These are phyloP conservation scores for Cladosporium austrohemisphaericum DNA, from an alignment of 2,329 filamentous ascomycete species.

Conservation along the genomic window DNA sequence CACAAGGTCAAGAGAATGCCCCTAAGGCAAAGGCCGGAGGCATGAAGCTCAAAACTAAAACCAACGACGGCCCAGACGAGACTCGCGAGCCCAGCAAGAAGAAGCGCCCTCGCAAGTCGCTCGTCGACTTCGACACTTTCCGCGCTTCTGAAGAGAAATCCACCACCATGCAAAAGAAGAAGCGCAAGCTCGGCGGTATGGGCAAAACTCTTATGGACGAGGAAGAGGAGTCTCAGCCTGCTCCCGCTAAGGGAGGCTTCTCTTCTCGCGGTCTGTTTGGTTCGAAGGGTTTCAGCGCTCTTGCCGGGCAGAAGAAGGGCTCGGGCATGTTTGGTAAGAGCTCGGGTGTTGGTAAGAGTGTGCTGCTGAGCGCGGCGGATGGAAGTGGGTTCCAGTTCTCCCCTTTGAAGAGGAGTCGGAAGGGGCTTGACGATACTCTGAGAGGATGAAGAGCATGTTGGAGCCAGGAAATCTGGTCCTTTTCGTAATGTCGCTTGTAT, in stretches of 20 bases:
- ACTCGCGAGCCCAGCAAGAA: constrained; percentile 36
- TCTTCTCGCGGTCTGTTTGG: constrained; percentile 26
- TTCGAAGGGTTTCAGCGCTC: constrained; percentile 30
- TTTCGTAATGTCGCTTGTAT: constrained; percentile 12
- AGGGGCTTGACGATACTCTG: constrained; percentile 33
- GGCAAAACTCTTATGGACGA: constrained; percentile 40
- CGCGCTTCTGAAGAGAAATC: constrained; percentile 28
- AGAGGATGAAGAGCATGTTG: constrained; percentile 18
- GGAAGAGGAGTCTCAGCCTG: constrained; percentile 31
- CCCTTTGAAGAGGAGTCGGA: constrained; percentile 34
- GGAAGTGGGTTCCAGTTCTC: constrained; percentile 37
- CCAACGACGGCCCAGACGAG: constrained; percentile 28
- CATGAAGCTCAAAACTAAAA: constrained; percentile 40
- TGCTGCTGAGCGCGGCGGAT: constrained; percentile 30
- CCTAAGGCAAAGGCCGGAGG: constrained; percentile 27
- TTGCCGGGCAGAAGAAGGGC: constrained; percentile 28
- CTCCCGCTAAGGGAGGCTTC: constrained; percentile 24
- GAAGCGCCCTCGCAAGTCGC: constrained; percentile 41
- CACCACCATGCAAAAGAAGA: constrained; percentile 33
- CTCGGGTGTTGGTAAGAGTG: constrained; percentile 25
- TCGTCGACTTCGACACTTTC: constrained; percentile 43
- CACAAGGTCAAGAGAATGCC: constrained; percentile 37
- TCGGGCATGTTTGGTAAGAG: constrained; percentile 24
- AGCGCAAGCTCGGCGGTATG: constrained; percentile 35
- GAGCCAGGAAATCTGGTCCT: background rate